phyloP scores from a whole-genome alignment of 768 basidiomycete species.

The Termitomyces sp. region DNA sequence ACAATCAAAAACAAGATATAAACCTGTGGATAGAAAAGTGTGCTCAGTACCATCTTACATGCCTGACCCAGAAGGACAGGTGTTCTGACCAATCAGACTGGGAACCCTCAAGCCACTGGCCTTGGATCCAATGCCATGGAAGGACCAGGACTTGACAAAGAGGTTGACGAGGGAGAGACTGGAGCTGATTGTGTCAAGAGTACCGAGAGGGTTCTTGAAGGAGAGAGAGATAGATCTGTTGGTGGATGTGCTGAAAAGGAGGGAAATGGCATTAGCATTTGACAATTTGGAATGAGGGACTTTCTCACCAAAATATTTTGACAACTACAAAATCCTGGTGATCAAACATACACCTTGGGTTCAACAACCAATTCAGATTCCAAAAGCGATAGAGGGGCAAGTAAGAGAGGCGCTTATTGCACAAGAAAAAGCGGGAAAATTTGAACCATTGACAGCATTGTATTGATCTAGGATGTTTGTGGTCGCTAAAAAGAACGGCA shows the following conservation, averaged over 20 bases:
- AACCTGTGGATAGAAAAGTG: no score
- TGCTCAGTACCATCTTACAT: no score
- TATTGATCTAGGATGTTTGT: constrained; percentile 22
- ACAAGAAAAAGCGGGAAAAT: constrained; percentile 18
- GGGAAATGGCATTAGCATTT: constrained; percentile 16
- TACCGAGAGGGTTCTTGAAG: neutral
- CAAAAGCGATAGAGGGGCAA: constrained; percentile 18
- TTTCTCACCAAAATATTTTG: no score
- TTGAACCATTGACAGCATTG: constrained; percentile 17
- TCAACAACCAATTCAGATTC: constrained; percentile 25
- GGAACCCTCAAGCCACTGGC: no score
- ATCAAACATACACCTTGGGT: no score
- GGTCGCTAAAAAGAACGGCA: no score
- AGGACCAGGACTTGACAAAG: no score
- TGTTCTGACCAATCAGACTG: no score
- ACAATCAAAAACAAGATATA: no score
- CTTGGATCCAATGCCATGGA: no score
- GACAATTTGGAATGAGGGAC: constrained; percentile 22
- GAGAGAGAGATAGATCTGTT: constrained; percentile 16
- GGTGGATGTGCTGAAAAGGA: constrained; percentile 7
- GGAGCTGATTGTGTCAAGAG: constrained; percentile 6
- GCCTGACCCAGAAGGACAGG: no score
- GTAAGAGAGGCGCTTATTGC: no score
- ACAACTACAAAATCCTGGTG: constrained; percentile 26
- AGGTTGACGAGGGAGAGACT: constrained; percentile 14